Evolutionary conservation across 306 rosid species (phyloP), one percentile per base, ranked within the genome.

Genomic region (Leucaena leucocephala): DNA sequence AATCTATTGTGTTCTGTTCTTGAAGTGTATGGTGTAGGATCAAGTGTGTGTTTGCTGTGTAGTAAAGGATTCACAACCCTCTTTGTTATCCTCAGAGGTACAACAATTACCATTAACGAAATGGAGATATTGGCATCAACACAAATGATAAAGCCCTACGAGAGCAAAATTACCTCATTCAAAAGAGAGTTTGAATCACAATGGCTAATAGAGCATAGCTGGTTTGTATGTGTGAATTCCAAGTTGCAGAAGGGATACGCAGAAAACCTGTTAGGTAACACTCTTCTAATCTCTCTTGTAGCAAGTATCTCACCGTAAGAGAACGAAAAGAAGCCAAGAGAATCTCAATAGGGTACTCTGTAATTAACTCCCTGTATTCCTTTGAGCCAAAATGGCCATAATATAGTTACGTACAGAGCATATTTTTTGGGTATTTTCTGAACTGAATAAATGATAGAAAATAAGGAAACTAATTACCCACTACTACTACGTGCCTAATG

Each of bases 141-240:
- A 81, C 36, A 76, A 74, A 78, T 42, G 67, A 38, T 16, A 27
- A 74, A 72, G 79, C 34, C 36, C 48, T 27, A 79, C 46, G 63
- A 42, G 45, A 57, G 22, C 72, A 82, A 48, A 63, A 76, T 67
- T 88, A 94, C 98, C 98, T 94, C 98, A 73, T 91, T 92, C 84
- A 94, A 87, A 82, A 95, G 94, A 85, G 98, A 95, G 83, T 89
- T 87, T 49, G 98, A 85, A 78, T 92, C 92, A 79, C 98, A 95
- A 22, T 84, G 90, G 89, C 97, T 95, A 84, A 95, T 95, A 85
- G 98, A 92, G 88, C 98, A 95, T 82, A 95, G 81, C 89, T 89
- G 90, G 84, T 95, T 92, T 63, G 98, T 92, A 67, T 92, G 91
- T 52, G 80, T 85, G 71, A 97, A 92, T 85, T 86, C 87, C 69